Evolutionary conservation across 2,329 filamentous ascomycete genomes (phyloP), one percentile per base, ranked within the genome.

Genomic region (Pseudocercospora cruenta): DNA sequence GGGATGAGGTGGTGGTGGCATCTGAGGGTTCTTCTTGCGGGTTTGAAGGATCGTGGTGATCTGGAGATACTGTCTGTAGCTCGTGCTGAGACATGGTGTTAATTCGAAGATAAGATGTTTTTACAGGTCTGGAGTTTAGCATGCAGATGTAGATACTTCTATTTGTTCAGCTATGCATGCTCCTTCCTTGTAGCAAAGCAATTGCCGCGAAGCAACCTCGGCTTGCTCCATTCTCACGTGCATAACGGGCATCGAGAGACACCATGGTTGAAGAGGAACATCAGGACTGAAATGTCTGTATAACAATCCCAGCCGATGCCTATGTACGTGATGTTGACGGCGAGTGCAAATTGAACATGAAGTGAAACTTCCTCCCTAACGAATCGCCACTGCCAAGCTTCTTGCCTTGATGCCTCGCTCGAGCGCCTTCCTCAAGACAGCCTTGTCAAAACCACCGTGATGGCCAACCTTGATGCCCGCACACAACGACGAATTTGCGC

Each of bases 1-100:
- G 67, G 0, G 68, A 68, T 16, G n/a, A n/a, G n/a, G n/a, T 65
- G 65, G 45, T 36, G 26, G 19, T 26, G 59, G 36, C 5, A 28
- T 39, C 16, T 16, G 54, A 21, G 14, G 47, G 16, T 10, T 31
- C 28, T 31, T 31, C 28, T 9, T 31, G 8, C 28, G 1, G 28
- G 28, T 31, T 2, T 22, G 31, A 10, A 14, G n/a, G 5, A n/a
- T 14, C 6, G 22, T 22, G 19, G 4, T 53, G 49, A 2, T 53
- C 45, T 49, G 16, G 2, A 12, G 49, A 24, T 22, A 53, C 12
- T 53, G 19, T 12, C 6, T 28, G 49, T 8, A 53, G 49, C 22
- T 53, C 49, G 49, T 53, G 49, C 22, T 53, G 49, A 8, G 49
- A 53, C 49, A 53, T 53, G 49, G 49, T 22, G 22, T 19, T 7